Base-by-base conservation (phyloP, 2,329 filamentous ascomycete genomes). In the Botrytis pseudocinerea region DNA sequence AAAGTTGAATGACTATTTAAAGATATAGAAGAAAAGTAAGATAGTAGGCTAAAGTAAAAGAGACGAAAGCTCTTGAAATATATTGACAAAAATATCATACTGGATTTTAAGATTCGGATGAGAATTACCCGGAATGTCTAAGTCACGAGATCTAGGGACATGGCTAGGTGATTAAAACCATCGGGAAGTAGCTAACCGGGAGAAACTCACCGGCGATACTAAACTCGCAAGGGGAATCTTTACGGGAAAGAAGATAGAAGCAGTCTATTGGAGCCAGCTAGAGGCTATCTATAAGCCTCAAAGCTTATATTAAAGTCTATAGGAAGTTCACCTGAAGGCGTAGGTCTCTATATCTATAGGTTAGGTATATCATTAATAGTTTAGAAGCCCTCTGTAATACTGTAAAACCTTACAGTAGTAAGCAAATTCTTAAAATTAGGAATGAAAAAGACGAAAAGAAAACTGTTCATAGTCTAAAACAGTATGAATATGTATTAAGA, bases 381-480 rank as follows among this genome's bases (percentile, higher is more conserved):
- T 2, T 14, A 51, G 4, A 7, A 1, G 7, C 25, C 4, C 6
- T 14, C 10, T 0, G 14, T 2, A 1, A n/a, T 2, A 14, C n/a
- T 2, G 14, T 2, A n/a, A 51, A n/a, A 2, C 10, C 2, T n/a
- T 2, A n/a, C 1, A n/a, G 4, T 6, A 14, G 1, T n/a, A 51
- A n/a, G 48, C 25, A n/a, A 5, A 51, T n/a, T n/a, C 12, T n/a
- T 12, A n/a, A 4, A 6, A 51, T 51, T n/a, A 10, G 0, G 25
- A 51, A 6, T 25, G 10, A 0, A 14, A 3, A n/a, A 14, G 6
- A 14, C 12, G 25, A 6, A n/a, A n/a, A n/a, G 4, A n/a, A 51
- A n/a, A 14, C 1, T 2, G 48, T 51, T 16, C 12, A 12, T 51
- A 14, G 25, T 51, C 12, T 14, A n/a, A 1, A 12, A n/a, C 16